Base-by-base conservation (phyloP, 805 yeast genomes). In the Nadsonia fulvescens region DNA sequence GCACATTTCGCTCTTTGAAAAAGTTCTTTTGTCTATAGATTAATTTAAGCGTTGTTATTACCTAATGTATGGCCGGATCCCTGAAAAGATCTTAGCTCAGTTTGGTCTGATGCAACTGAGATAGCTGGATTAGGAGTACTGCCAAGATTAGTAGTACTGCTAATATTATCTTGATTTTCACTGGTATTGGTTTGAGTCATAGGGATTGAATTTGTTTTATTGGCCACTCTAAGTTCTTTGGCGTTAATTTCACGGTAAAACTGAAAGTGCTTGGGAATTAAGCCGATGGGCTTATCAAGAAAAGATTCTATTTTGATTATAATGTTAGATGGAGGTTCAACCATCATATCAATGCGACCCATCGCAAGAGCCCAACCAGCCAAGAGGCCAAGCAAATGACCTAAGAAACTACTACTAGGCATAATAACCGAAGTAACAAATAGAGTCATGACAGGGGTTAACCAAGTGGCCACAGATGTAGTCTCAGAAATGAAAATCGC, bases 331-430 rank as follows among this genome's bases (percentile, higher is more conserved):
- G 73, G 61, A 8, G 89, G 91, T 22, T 59, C 58, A 23, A 65
- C 61, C 32, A 79, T 48, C 25, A 58, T 50, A 18, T 58, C 57
- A 30, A 79, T 53, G 36, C 63, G 58, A 8, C 71, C 79, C 39
- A 73, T 54, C 5, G 65, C 55, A 25, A 46, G 32, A 5, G 42
- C 58, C 44, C 62, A 74, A 6, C 94, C 94, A 8, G 71, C 57
- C 3, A 60, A 32, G 21, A 76, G 50, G 4, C 77, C 86, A 20
- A 74, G 60, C 30, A 67, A 52, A 45, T 79, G 92, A 16, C 91
- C 89, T 37, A 73, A 53, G 37, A 77, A 68, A 31, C 81, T 69
- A 4, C 79, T 63, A 6, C 65, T 61, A 1, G 91, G 83, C 21
- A 71, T 44, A 14, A 74, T 22, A 5, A 75, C 29, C 2, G 66